These are phyloP conservation scores for Hyphodiscus hymeniophilus DNA, from an alignment of 495 filamentous ascomycete genomes.

Conservation along the genomic window DNA sequence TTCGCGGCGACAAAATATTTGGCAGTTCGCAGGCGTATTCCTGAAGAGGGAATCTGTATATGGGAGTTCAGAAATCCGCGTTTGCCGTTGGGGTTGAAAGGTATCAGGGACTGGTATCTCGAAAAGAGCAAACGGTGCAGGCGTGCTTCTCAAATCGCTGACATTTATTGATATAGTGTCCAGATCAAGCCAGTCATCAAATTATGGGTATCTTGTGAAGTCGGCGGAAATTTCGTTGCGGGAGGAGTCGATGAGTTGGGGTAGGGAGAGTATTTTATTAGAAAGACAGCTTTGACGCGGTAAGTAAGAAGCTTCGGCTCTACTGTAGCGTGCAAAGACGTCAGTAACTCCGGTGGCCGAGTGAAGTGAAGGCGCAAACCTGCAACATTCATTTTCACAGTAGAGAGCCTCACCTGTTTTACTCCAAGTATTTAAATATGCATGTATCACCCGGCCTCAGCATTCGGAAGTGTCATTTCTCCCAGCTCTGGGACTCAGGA, in stretches of 20 bases:
- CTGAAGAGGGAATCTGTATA: not conserved
- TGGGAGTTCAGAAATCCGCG: not conserved
- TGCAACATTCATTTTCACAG: not conserved
- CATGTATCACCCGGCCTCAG: no score
- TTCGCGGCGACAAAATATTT: not conserved
- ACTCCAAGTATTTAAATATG: no score
- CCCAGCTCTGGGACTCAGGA: no score
- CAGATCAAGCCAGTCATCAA: constrained; percentile 9
- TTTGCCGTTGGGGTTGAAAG: not conserved
- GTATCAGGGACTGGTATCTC: not conserved
- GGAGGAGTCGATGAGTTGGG: constrained; percentile 5
- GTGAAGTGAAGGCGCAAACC: not conserved
- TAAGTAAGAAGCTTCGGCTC: no score
- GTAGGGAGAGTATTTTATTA: constrained; percentile 1
- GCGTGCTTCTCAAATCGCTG: constrained; percentile 18
- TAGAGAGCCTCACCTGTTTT: not conserved
- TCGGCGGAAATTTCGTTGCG: not conserved
- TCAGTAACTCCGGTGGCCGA: no score
- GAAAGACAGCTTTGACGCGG: not conserved
- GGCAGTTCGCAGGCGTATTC: constrained; percentile 1
- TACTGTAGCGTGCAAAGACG: no score
- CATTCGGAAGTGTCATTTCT: no score
- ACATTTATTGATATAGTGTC: constrained; percentile 8
- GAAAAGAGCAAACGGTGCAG: constrained; percentile 26
- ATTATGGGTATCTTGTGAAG: not conserved